Evolutionary conservation across 805 yeast genomes (phyloP).

Genomic region (Candida tammaniensis): DNA sequence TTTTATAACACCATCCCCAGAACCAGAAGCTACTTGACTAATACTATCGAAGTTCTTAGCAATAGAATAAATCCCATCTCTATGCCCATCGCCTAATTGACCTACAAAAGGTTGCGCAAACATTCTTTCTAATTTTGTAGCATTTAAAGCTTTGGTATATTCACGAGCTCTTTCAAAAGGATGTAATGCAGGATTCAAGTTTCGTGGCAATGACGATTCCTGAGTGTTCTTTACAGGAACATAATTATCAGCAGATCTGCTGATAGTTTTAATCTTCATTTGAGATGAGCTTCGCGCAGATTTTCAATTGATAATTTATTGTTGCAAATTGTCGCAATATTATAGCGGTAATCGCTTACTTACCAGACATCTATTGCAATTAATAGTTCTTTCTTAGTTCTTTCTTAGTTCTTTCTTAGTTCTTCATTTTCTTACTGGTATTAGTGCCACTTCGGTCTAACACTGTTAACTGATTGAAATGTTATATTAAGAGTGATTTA

Average conservation of each 20-base stretch:
- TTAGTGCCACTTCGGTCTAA: too few relatives aligned
- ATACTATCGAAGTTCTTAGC: conserved; percentile 73
- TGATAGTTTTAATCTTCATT: conserved; percentile 84
- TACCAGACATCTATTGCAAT: too few relatives aligned
- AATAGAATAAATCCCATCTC: conserved; percentile 88
- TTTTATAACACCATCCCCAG: conserved; percentile 93
- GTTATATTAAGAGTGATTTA: too few relatives aligned
- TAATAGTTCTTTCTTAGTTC: too few relatives aligned
- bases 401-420: too few relatives aligned
- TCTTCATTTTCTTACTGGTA: too few relatives aligned
- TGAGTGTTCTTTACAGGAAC: conserved; percentile 91
- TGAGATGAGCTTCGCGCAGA: conserved; percentile 4
- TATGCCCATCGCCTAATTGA: conserved; percentile 90
- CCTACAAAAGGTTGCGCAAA: conserved; percentile 98
- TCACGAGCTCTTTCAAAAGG: conserved; percentile 98
- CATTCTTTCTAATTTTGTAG: conserved; percentile 93
- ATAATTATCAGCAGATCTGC: conserved; percentile 86
- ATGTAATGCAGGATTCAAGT: conserved; percentile 89
- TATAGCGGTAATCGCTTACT: too few relatives aligned
- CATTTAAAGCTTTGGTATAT: conserved; percentile 89
- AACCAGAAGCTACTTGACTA: conserved; percentile 81
- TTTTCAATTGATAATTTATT: neutral
- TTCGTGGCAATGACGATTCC: conserved; percentile 82
- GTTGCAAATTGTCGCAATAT: conserved; percentile 1
- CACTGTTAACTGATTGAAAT: too few relatives aligned